Base-by-base conservation (phyloP, 805 yeast species). In the Kuraishia hungarica region DNA sequence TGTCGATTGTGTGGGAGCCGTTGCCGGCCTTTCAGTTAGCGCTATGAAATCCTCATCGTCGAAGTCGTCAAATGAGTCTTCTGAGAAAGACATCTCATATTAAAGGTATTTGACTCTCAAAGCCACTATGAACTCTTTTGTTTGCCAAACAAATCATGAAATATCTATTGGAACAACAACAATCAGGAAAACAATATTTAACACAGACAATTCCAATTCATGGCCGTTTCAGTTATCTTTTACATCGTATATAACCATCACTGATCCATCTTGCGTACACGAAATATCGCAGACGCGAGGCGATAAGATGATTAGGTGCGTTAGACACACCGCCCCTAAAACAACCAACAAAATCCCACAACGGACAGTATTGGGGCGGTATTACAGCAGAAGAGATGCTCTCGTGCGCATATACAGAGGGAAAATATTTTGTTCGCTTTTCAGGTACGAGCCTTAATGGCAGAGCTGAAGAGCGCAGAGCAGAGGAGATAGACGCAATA, bases 11-110 rank as follows among this genome's bases (percentile, higher is more conserved):
- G 43, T 50, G 53, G 13, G 56, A 13, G 24, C 55, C 11, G 53
- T 7, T 24, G 56, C 51, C 21, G 54, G 54, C 13, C 50, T 51
- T 46, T 57, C 55, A 7, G 56, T 39, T 57, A 66, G 56, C 52
- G 64, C 62, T 28, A 63, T 64, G 48, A 67, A 60, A 50, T 67
- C 70, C 19, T 65, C 60, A 48, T 65, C 70, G 43, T 35, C 53
- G 17, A 39, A 23, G 22, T 51, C 53, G 17, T 51, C 53, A 13
- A 20, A 46, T 5, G 24, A 46, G 10, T 22, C 24, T 22, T 22
- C 22, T 8, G 49, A n/a, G 24, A n/a, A 46, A 17, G 24, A 46
- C 22, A 46, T 46, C 22, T 35, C 43, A 35, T 13, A 26, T 26
- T 26, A 26, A 26, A 26, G 29, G 8, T 26, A 10, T 26, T 26